Base-by-base conservation (phyloP, 148 eudicot genomes). In the Rhododendron vialii region DNA sequence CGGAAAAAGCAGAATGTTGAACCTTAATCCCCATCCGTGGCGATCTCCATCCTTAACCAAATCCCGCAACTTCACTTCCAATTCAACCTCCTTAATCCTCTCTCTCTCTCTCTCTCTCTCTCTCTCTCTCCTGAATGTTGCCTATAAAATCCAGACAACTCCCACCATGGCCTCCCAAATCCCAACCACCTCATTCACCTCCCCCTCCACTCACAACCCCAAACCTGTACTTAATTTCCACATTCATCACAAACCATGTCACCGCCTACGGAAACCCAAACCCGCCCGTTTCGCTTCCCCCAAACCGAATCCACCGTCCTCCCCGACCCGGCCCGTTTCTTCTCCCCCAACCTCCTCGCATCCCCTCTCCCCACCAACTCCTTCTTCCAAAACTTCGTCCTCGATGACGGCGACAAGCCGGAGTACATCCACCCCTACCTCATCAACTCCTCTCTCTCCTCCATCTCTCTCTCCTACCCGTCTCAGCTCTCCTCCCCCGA, bases 391-490 rank as follows among this genome's bases (percentile, higher is more conserved):
- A 97, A 97, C 90, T 92, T 95, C 38, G 93, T 90, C 85, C 92
- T 97, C 1, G 93, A 96, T 87, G 93, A 93, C 83, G 98, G 98
- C 78, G 98, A 95, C 57, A 98, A 97, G 84, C 98, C 98, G 30
- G 99, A 97, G 69, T 95, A 91, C 89, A 91, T 97, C 48, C 98
- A 97, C 74, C 99, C 99, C 0, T 97, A 97, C n/a, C 89, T 93
- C 53, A 71, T 97, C 83, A 90, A 89, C 63, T 92, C 98, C 24
- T 88, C 95, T 11, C 85, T 78, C 69, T 92, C 98, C 13, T 89
- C 96, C 0, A 93, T 95, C 35, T 89, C 95, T 18, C 38, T 94
- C 74, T 95, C 90, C 4, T 97, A 92, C 92, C 99, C 99, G 1
- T 84, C 91, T 82, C 92, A 86, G 41, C 93, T 93, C 80, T 89